Evolutionary conservation across 345 rosid species (phyloP).

Genomic region (Populus deltoides): DNA sequence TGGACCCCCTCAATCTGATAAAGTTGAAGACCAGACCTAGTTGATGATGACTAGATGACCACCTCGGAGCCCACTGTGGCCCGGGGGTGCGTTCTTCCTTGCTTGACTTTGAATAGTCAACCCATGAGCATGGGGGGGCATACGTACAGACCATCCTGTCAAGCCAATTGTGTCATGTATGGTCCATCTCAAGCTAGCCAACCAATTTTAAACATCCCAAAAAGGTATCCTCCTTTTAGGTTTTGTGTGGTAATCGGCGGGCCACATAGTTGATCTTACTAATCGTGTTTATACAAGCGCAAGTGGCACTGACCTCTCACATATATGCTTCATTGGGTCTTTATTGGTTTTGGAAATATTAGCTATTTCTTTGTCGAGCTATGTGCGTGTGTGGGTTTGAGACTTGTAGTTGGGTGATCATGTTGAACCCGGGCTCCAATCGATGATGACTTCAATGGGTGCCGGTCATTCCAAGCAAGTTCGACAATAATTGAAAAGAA

Average conservation of each 20-base stretch:
- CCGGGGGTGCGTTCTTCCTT: background rate
- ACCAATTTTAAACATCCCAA: background rate
- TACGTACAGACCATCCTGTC: background rate
- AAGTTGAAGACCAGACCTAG: slow-evolving; percentile 1
- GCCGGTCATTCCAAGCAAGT: background rate
- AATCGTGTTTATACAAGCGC: background rate
- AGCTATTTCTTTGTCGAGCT: background rate
- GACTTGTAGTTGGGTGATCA: background rate
- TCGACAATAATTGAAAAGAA: background rate
- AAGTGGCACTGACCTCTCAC: background rate
- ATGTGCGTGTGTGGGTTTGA: background rate
- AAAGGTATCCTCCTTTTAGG: background rate
- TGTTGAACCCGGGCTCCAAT: background rate
- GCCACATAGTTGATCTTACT: no score
- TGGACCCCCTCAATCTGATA: slow-evolving; percentile 10
- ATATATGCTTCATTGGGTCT: background rate
- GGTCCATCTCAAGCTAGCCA: background rate
- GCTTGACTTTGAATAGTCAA: background rate
- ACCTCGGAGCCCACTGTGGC: background rate
- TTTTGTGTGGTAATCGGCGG: no score
- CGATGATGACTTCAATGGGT: background rate
- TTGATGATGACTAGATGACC: slow-evolving; percentile 6
- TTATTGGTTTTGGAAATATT: background rate
- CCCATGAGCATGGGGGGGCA: background rate
- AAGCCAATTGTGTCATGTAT: background rate